Base-by-base conservation (phyloP, 129 eudicot genomes). In the Dittrichia graveolens region DNA sequence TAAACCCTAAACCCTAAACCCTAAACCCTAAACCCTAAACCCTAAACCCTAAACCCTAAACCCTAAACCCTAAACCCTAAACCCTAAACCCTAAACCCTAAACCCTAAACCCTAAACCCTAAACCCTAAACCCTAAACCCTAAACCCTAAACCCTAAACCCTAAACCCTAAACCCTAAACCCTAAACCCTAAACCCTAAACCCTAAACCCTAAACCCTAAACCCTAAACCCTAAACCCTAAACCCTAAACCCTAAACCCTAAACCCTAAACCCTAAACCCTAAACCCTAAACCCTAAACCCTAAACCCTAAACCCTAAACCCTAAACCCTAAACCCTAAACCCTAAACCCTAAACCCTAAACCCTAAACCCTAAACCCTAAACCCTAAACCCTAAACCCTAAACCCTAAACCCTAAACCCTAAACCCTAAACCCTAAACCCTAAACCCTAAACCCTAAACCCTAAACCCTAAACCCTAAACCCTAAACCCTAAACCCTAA, bases 51-150 rank as follows among this genome's bases (percentile, higher is more conserved):
- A 47, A 47, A 47, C 53, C 53, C 53, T 47, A 42, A 74, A 74
- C 61, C 79, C 71, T 38, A 14, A 74, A 74, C 61, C 79, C 71
- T 48, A 50, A 63, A 59, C 79, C 54, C 71, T 44, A 43, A 44
- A 65, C 54, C 55, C 71, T 65, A 65, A 65, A 65, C 71, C 55
- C 55, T 44, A 65, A 65, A 47, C 54, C 54, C 54, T 65, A 65
- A 16, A 65, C 71, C 55, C 55, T 44, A 44, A 44, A 65, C 54
- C 71, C 71, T n/a, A 43, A 44, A 65, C 54, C 71, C 54, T n/a
- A 44, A 44, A 65, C 71, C 71, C 54, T n/a, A 65, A 65, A 39
- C 18, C 54, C 55, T 50, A 11, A 44, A 42, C 10, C 55, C 71
- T 50, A 41, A 16, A 65, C 11, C 71, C 55, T 50, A 41, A 44